Evolutionary conservation across 2,329 filamentous ascomycete species (phyloP).

Genomic region (Neopestalotiopsis sp.): DNA sequence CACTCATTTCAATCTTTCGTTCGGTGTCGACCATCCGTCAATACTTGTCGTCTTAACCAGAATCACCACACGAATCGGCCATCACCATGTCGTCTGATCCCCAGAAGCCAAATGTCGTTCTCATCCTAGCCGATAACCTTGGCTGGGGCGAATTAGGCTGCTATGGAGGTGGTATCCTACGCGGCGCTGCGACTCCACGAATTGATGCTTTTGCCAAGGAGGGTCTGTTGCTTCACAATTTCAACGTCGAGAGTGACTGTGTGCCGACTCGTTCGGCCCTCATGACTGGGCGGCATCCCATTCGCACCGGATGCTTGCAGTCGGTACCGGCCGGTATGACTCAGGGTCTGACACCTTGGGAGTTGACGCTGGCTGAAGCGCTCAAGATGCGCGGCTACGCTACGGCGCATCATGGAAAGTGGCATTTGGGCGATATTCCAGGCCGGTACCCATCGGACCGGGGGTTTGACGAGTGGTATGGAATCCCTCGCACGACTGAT

Average conservation of each 20-base stretch:
- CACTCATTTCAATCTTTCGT: neutral
- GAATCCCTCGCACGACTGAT: constrained; percentile 32
- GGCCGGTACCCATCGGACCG: constrained; percentile 42
- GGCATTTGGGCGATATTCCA: constrained; percentile 41
- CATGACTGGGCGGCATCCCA: constrained; percentile 42
- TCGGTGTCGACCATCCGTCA: too few species aligned
- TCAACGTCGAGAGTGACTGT: constrained; percentile 44
- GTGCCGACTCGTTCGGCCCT: constrained; percentile 41
- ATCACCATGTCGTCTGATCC: constrained; percentile 29
- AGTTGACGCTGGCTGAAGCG: constrained; percentile 37
- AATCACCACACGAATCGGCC: neutral
- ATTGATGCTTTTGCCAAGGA: constrained; percentile 40
- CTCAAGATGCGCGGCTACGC: constrained; percentile 35
- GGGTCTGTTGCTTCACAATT: constrained; percentile 41
- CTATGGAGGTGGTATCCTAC: constrained; percentile 39
- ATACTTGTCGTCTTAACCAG: too few species aligned
- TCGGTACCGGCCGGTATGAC: constrained; percentile 40
- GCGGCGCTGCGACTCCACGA: constrained; percentile 39
- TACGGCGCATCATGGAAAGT: constrained; percentile 41
- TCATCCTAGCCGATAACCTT: constrained; percentile 43
- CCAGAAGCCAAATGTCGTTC: constrained; percentile 36
- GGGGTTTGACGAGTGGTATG: constrained; percentile 44
- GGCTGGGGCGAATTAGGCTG: constrained; percentile 43
- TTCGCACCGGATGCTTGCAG: constrained; percentile 40
- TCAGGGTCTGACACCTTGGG: constrained; percentile 39